Evolutionary conservation across 2,329 filamentous ascomycete genomes (phyloP).

Genomic region (Venturia effusa): DNA sequence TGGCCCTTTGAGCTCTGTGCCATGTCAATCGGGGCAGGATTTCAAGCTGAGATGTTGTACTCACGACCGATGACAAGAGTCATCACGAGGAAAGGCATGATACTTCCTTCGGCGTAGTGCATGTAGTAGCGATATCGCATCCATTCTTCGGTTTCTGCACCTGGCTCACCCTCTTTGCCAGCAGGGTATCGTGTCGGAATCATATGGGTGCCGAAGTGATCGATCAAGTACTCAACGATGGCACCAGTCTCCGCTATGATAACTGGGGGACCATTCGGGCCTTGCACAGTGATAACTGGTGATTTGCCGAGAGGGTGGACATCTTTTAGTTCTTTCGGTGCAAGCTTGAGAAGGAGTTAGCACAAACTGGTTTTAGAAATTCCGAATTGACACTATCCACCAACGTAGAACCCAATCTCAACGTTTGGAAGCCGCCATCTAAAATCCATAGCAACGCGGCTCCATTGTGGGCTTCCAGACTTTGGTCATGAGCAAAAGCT

Average conservation of each 20-base stretch:
- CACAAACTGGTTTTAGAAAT: neutral
- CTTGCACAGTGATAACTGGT: conserved; percentile 59
- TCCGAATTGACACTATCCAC: neutral
- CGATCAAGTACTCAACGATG: conserved; percentile 72
- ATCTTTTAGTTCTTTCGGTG: conserved; percentile 63
- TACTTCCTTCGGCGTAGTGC: conserved; percentile 75
- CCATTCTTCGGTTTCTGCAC: conserved; percentile 50
- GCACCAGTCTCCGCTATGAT: conserved; percentile 73
- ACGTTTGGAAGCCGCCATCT: neutral
- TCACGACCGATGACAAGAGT: conserved; percentile 49
- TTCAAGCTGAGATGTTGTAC: conserved; percentile 15
- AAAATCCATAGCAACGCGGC: neutral
- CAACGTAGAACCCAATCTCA: neutral
- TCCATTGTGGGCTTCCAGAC: conserved; percentile 43
- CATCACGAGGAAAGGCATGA: conserved; percentile 63
- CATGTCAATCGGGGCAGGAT: neutral
- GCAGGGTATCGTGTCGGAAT: conserved; percentile 41
- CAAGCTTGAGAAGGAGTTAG: conserved; percentile 38
- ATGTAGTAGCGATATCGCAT: conserved; percentile 57
- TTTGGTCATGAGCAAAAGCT: conserved; percentile 67
- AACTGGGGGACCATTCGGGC: conserved; percentile 36
- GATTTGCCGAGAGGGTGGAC: conserved; percentile 83
- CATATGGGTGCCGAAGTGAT: conserved; percentile 47
- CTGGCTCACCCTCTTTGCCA: conserved; percentile 43
- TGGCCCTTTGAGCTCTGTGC: conserved; percentile 34